A percentile compares a stretch with the other conserved stretches of the same genome.
Evolutionary conservation across 139 green algal genomes (phyloP).

Genomic region (Penium margaritaceum): DNA sequence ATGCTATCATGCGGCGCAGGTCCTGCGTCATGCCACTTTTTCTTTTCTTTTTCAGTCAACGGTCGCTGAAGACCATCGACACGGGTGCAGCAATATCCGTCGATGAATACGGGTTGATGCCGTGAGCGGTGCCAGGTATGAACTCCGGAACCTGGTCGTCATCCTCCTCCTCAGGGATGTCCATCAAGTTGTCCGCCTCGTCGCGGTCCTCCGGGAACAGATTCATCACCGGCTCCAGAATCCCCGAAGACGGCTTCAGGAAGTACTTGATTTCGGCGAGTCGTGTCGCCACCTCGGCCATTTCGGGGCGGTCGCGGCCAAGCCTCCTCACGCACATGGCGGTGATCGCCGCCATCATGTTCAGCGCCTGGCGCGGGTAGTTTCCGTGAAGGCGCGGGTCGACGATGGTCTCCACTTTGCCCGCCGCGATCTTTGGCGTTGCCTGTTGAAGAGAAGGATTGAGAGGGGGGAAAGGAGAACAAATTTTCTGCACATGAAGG

Average conservation of each 20-base stretch:
- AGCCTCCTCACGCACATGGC: slow-evolving; percentile 14
- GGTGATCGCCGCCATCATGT: slow-evolving; percentile 18
- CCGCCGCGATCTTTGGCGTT: slow-evolving; percentile 18
- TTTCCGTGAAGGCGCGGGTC: slow-evolving; percentile 1
- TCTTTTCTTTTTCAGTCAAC: no score
- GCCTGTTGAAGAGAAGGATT: no score
- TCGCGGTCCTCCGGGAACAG: slow-evolving; percentile 9
- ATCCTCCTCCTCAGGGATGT: slow-evolving; percentile 3
- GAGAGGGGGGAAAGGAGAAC: no score
- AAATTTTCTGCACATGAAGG: no score
- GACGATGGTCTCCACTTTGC: slow-evolving; percentile 16
- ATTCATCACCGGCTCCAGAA: slow-evolving; percentile 11
- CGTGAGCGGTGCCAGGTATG: slow-evolving; percentile 3
- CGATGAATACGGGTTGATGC: neutral
- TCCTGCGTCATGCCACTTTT: no score
- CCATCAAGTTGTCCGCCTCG: slow-evolving; percentile 4
- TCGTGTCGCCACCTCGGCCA: slow-evolving; percentile 19
- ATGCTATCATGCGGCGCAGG: no score
- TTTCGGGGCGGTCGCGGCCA: slow-evolving; percentile 18
- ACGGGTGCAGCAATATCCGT: slow-evolving; percentile 14
- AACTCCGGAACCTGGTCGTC: slow-evolving; percentile 14
- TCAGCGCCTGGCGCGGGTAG: slow-evolving; percentile 17
- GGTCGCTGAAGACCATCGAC: slow-evolving; percentile 29
- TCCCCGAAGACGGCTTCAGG: slow-evolving; percentile 20
- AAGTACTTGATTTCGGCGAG: slow-evolving; percentile 27